Base-by-base conservation (phyloP, 108 stramenopile species). In the Seminavis robusta region DNA sequence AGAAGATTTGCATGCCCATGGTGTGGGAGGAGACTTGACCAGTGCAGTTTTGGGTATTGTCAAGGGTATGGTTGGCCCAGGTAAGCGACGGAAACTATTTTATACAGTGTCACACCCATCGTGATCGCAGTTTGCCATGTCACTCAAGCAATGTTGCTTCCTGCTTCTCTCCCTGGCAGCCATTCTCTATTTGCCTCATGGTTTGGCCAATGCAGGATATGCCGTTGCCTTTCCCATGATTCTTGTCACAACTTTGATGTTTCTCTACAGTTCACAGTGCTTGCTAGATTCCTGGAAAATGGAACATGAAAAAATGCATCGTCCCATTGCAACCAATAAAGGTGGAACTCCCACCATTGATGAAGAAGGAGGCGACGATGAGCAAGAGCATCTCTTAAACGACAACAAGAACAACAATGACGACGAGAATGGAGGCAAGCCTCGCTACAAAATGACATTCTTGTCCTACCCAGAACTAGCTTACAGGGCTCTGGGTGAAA, bases 1-100 rank as follows among this genome's bases (percentile, higher is more conserved):
- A 20, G 30, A 38, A 3, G 75, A 71, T 60, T 47, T 65, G 13
- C 76, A 77, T 30, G 64, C 57, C 3, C 54, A 46, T 13, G 56
- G 44, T 17, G 16, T 74, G 16, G 78, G 79, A 0, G 79, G 79
- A 4, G 62, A 75, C 20, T 61, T 80, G 33, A 33, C 61, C 23
- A 64, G 71, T 1, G 74, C 79, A 0, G 60, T 67, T 15, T 44
- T 80, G n/a, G 79, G 79, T 26, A 76, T 80, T 11, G 78, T 84
- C 61, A 84, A 84, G 41, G 75, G 76, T 25, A 77, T 73, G 66
- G 71, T 84, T 7, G 83, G 83, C 24, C 77, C 83, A n/a, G n/a
- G n/a, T n/a, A n/a, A n/a, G n/a, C n/a, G n/a, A n/a, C n/a, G n/a
- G n/a, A n/a, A n/a, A n/a, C n/a, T n/a, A n/a, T n/a, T n/a, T n/a